Evolutionary conservation across 495 filamentous ascomycete species (phyloP), one percentile per base, ranked within the genome.

Genomic region (Aspergillus nidulans): DNA sequence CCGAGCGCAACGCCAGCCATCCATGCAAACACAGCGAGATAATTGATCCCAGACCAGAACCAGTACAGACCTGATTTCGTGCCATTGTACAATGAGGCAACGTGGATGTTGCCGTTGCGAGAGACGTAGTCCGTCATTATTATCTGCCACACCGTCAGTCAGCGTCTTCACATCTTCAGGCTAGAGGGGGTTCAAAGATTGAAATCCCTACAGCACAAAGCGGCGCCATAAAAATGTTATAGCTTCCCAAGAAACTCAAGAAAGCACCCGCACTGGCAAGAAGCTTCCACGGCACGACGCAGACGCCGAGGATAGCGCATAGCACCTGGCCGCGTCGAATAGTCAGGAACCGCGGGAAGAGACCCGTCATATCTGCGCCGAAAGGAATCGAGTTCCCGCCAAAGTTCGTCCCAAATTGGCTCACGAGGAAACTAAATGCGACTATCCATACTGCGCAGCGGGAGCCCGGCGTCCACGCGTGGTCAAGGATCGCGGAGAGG

Each of bases 201-300:
- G n/a, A n/a, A n/a, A n/a, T n/a, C n/a, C 53, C 0, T 42, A 55
- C 53, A 23, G 53, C 53, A 41, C 53, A 55, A 15, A 55, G 25
- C 28, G 53, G 53, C 19, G 53, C 53, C 53, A 55, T 55, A 21
- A 55, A 55, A n/a, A 55, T 55, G 30, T 55, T 55, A 49, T 55
- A 55, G 40, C 53, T 55, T 1, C 42, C 43, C 43, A 55, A 20
- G 43, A 55, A 55, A 4, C 30, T 40, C 25, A 55, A 19, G 20
- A 56, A 56, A 7, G 34, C 53, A 13, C 44, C 28, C 4, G 44
- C 45, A 34, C 48, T 56, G 0, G 53, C 53, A 5, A 57, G 39
- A 3, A 57, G n/a, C 28, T 57, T 42, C 55, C 55, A 57, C 6
- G 55, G 55, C 10, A 51, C 39, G 1, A 57, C 47, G 1, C 38